Conservation (phyloP, 2,329 filamentous ascomycete genomes). For the Nemania sp. region DNA sequence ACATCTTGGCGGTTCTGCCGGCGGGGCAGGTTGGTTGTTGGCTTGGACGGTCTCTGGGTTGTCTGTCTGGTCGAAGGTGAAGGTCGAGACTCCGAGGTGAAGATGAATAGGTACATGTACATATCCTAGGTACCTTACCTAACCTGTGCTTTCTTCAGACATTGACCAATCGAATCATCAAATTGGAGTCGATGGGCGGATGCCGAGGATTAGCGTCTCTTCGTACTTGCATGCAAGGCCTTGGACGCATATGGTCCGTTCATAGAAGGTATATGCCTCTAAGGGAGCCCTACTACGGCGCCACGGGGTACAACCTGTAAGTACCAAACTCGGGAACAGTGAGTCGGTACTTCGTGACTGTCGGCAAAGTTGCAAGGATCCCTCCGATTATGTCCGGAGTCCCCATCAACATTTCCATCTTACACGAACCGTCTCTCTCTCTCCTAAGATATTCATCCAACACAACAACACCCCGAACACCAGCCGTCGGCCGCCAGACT, state of each 20-base stretch:
- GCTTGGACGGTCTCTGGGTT: constrained; percentile 2
- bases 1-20: constrained; percentile 63
- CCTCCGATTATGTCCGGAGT: constrained; percentile 30
- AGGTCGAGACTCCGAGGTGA: constrained; percentile 29
- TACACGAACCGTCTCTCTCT: constrained; percentile 4
- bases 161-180: not conserved
- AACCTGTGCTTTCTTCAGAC: too few relatives aligned
- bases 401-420: constrained; percentile 22
- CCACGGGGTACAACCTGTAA: too few relatives aligned
- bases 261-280: not conserved
- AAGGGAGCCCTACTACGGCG: constrained; percentile 25
- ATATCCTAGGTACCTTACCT: too few relatives aligned
- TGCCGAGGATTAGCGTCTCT: too few relatives aligned
- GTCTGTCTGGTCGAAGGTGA: constrained; percentile 12
- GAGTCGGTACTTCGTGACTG: too few relatives aligned
- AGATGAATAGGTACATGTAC: not conserved
- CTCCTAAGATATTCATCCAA: not conserved
- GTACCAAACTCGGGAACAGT: not conserved
- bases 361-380: constrained; percentile 15
- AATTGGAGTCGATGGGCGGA: constrained; percentile 7
- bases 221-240: not conserved
- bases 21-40: constrained; percentile 1
- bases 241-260: too few relatives aligned
- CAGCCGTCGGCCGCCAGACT: constrained; percentile 19
- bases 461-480: too few relatives aligned